Conservation (phyloP, 2,329 filamentous ascomycete species). For the Talaromyces albobiverticillius region DNA sequence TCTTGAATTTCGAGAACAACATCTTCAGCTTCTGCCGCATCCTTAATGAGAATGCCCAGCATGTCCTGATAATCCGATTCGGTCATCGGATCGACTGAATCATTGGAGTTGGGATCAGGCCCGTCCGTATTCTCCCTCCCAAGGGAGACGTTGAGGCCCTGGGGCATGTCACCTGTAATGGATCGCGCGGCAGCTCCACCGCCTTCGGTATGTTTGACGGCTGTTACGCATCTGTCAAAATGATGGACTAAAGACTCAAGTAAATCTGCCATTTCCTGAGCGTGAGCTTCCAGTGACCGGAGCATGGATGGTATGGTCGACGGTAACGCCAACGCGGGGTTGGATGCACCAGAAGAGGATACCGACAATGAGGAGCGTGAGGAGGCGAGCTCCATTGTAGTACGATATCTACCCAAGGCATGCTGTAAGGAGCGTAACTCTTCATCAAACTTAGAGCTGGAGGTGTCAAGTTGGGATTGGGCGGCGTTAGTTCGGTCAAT, state of each 20-base stretch:
- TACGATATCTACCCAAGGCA: constrained; percentile 47
- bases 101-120: constrained; percentile 32
- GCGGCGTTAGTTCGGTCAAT: constrained; percentile 61
- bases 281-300: constrained; percentile 67
- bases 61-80: constrained; percentile 77
- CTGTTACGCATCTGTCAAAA: constrained; percentile 90
- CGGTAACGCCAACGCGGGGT: constrained; percentile 31
- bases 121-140: constrained; percentile 31
- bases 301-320: constrained; percentile 54
- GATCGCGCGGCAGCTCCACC: constrained; percentile 68
- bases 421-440: constrained; percentile 67
- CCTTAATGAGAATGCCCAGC: constrained; percentile 66
- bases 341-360: constrained; percentile 30
- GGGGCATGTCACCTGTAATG: constrained; percentile 60
- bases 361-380: constrained; percentile 34
- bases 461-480: constrained; percentile 55
- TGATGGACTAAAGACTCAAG: constrained; percentile 79
- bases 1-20: constrained; percentile 69
- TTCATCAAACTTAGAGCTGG: constrained; percentile 66
- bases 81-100: constrained; percentile 66
- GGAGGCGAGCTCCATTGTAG: constrained; percentile 37
- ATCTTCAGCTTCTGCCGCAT: constrained; percentile 59
- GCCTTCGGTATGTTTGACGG: constrained; percentile 84
- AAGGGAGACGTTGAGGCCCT: constrained; percentile 45
- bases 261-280: constrained; percentile 76